Percentiles rank a stretch among this genome's conserved stretches.
phyloP scores from a whole-genome alignment of 352 stramenopile species.

The Phytopythium litorale region DNA sequence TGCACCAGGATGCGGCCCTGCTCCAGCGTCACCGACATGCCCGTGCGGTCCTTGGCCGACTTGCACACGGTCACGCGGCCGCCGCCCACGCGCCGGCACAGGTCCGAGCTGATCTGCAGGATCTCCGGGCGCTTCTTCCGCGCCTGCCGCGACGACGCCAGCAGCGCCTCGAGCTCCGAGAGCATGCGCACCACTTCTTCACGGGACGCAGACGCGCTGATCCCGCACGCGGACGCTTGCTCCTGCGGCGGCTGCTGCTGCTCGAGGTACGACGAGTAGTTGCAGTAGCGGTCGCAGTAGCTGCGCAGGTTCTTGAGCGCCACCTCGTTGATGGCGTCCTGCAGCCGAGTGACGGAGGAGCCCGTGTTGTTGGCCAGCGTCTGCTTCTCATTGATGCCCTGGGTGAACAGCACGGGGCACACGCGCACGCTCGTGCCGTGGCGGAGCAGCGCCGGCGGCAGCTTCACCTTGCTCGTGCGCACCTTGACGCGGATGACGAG shows the following conservation, averaged over 20 bases:
- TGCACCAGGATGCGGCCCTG: slow-evolving; percentile 87
- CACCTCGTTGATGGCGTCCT: slow-evolving; percentile 81
- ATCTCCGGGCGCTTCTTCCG: slow-evolving; percentile 86
- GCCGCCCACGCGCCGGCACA: slow-evolving; percentile 78
- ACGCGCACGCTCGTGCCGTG: slow-evolving; percentile 66
- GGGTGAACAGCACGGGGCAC: slow-evolving; percentile 73
- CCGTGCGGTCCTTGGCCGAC: slow-evolving; percentile 96
- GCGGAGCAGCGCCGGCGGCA: slow-evolving; percentile 43
- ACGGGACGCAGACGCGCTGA: slow-evolving; percentile 15
- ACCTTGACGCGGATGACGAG: slow-evolving; percentile 84
- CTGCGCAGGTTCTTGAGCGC: slow-evolving; percentile 60
- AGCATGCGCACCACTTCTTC: slow-evolving; percentile 59
- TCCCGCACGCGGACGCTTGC: neutral
- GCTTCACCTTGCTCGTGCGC: slow-evolving; percentile 70
- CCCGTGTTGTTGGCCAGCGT: slow-evolving; percentile 89
- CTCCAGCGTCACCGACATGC: slow-evolving; percentile 97
- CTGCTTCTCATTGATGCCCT: slow-evolving; percentile 94
- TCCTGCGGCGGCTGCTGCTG: slow-evolving; percentile 23
- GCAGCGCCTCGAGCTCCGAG: slow-evolving; percentile 63
- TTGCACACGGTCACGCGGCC: slow-evolving; percentile 96
- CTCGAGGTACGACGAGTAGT: slow-evolving; percentile 50
- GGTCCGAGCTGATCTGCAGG: slow-evolving; percentile 76
- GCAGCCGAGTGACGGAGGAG: slow-evolving; percentile 66
- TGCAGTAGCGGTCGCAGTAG: slow-evolving; percentile 79
- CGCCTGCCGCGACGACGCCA: slow-evolving; percentile 58